Evolutionary conservation across 164 flowering plant species (phyloP).

Genomic region (Vitis vinifera): DNA sequence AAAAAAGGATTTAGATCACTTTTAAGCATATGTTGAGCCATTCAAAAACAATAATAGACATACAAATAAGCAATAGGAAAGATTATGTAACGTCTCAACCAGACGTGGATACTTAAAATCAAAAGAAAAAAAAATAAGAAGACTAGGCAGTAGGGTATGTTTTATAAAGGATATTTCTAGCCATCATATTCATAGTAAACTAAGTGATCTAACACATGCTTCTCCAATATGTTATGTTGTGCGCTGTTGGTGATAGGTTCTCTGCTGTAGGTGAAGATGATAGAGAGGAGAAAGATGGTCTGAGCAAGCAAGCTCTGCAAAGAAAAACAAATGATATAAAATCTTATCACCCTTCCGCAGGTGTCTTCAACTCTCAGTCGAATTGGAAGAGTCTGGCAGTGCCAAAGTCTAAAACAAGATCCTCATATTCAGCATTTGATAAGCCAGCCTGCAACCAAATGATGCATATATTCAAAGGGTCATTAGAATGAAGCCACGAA

Average conservation of each 20-base stretch:
- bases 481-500: constrained; percentile 9
- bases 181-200: no score
- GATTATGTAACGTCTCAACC: no score
- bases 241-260: constrained; percentile 11
- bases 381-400: constrained; percentile 9
- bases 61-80: no score
- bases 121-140: no score
- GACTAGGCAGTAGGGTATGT: no score
- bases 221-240: constrained; percentile 16
- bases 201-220: no score
- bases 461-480: constrained; percentile 3
- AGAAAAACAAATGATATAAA: neutral
- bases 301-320: constrained; percentile 20
- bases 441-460: neutral
- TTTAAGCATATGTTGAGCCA: no score
- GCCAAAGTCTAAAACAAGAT: constrained; percentile 15
- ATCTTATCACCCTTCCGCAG: neutral
- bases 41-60: no score
- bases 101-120: no score
- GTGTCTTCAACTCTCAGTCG: constrained; percentile 8
- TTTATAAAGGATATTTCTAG: no score
- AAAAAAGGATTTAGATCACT: no score
- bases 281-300: constrained; percentile 11
- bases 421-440: constrained; percentile 1
- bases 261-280: constrained; percentile 14